Conservation (phyloP, 2,329 filamentous ascomycete species). For the Colletotrichum spaethianum region DNA sequence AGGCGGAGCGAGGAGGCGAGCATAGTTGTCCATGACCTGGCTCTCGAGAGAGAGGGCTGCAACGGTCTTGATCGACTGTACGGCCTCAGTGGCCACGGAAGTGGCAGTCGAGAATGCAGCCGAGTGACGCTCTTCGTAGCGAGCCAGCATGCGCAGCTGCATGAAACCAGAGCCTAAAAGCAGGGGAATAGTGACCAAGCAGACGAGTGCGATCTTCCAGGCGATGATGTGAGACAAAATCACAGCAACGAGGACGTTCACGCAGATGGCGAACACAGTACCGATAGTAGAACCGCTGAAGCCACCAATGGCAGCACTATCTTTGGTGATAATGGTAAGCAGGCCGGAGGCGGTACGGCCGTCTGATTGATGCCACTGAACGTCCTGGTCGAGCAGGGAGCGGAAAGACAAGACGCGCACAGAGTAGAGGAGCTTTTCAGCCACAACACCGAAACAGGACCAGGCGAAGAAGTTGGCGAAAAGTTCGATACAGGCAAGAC, state of each 20-base stretch:
- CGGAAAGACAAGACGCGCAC: conserved; percentile 70
- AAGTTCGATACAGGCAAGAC: conserved; percentile 72
- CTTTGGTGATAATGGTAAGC: conserved; percentile 68
- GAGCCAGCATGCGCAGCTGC: conserved; percentile 64
- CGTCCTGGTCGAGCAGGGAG: conserved; percentile 69
- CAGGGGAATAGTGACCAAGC: conserved; percentile 66
- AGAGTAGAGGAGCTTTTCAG: conserved; percentile 70
- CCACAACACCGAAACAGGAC: conserved; percentile 68
- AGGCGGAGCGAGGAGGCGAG: conserved; percentile 35
- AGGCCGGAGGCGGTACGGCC: conserved; percentile 63
- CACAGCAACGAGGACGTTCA: conserved; percentile 69
- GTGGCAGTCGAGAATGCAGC: conserved; percentile 64
- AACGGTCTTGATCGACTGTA: conserved; percentile 62
- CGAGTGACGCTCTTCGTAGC: conserved; percentile 62
- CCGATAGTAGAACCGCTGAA: conserved; percentile 71
- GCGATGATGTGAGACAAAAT: conserved; percentile 69
- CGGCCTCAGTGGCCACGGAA: conserved; percentile 64
- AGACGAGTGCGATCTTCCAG: conserved; percentile 72
- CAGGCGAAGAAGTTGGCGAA: conserved; percentile 71
- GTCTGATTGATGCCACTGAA: conserved; percentile 71
- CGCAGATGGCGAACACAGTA: conserved; percentile 65
- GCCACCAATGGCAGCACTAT: conserved; percentile 66
- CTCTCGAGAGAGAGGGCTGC: conserved; percentile 49
- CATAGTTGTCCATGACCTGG: conserved; percentile 55
- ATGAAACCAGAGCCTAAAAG: conserved; percentile 68